Evolutionary conservation across 129 eudicot genomes (phyloP), one percentile per base, ranked within the genome.

Genomic region (Pittosporum tobira): DNA sequence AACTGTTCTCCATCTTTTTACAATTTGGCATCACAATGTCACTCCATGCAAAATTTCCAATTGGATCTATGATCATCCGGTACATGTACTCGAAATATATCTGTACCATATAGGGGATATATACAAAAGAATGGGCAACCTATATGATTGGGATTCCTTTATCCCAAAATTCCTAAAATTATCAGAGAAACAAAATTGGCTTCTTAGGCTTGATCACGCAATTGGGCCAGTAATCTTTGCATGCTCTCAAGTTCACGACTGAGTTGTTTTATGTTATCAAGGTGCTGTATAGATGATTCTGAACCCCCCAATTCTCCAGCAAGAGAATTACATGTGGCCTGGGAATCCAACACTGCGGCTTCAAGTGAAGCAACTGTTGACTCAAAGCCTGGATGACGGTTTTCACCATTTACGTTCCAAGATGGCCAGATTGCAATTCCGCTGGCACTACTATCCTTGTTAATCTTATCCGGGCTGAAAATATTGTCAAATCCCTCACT

Each of bases 401-500:
- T 59, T 66, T 66, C 73, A 25, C 59, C 46, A 40, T 58, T 58
- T 40, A 36, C 54, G 25, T 58, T 27, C 28, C 87, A 68, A 45
- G 74, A 75, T 37, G 78, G 72, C 49, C 75, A 73, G 50, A 64
- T 38, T 27, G 64, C 75, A 19, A 25, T 63, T 56, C 67, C 66
- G 34, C 61, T 40, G 27, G 20, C 47, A 53, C 73, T 65, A 42
- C 64, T 54, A 37, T 64, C 79, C 31, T 74, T 73, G 52, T 55
- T 73, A 22, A 57, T 53, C 51, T 65, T 81, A 15, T 51, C 62
- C 25, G 78, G 75, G 67, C 78, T 62, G 57, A 90, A 85, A 29
- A 90, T 79, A 46, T 66, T 80, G 77, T 73, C 89, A 29, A 85
- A 69, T 52, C 95, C 83, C 51, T 74, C 95, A 54, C 73, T 82